phyloP scores from a whole-genome alignment of 257 asterid species.

The Solanum rostratum region DNA sequence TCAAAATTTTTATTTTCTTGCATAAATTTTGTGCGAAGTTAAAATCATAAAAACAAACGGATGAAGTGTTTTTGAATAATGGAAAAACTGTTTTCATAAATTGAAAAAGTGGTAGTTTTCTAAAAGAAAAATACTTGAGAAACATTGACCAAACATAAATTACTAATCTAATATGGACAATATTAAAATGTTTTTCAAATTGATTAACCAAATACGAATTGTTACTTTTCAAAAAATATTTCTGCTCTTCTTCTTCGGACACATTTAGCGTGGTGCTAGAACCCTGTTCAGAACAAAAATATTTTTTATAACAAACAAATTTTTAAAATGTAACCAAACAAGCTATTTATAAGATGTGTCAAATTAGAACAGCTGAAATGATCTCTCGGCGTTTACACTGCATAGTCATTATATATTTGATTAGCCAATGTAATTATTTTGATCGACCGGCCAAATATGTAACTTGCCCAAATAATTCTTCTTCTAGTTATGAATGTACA shows the following conservation, averaged over 20 bases:
- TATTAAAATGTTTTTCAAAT: background rate
- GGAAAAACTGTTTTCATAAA: background rate
- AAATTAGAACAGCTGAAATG: background rate
- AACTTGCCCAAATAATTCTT: background rate
- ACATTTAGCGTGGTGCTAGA: no score
- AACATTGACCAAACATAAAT: background rate
- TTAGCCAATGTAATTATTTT: no score
- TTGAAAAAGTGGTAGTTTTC: background rate
- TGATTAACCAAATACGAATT: background rate
- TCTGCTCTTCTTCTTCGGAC: no score
- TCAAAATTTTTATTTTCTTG: background rate
- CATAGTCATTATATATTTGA: no score
- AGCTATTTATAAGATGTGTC: no score
- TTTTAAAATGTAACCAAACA: background rate
- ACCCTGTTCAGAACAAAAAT: no score
- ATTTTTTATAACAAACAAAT: no score
- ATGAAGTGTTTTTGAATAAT: background rate
- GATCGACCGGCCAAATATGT: no score
- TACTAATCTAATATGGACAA: background rate
- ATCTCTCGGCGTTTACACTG: no score
- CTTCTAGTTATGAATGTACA: background rate
- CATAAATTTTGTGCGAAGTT: background rate
- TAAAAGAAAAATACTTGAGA: background rate
- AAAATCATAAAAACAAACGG: fast-evolving
- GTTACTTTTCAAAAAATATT: background rate